Base-by-base conservation (phyloP, 805 yeast genomes). In the Pichia membranifaciens region DNA sequence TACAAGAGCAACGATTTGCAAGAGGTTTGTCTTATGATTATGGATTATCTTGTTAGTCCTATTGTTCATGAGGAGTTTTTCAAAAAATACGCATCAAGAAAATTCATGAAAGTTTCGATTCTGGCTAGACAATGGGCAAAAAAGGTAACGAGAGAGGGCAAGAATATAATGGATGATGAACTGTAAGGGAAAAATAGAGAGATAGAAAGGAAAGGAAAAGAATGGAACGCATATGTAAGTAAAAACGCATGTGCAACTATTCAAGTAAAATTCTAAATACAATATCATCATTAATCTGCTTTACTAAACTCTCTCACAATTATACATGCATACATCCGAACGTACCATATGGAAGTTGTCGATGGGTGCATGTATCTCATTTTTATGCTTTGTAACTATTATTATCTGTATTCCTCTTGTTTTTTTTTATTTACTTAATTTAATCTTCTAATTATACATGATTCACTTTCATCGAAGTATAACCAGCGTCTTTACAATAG, bases 61-160 rank as follows among this genome's bases (percentile, higher is more conserved):
- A 86, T 89, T 44, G 82, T 80, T 49, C 96, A 90, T 67, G 96
- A 87, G 60, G 96, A 88, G 64, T 88, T 91, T 60, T 89, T 88
- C 72, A 87, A 85, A 62, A 93, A 93, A 68, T 93, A 93, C 63
- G 91, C 96, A 41, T 79, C 93, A 29, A 81, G 88, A 62, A 84
- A 86, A 64, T 89, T 83, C 62, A 79, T 93, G 84, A 87, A 87
- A 66, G 93, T 89, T 23, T 81, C 88, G 48, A 77, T 84, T 17
- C 72, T 84, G 48, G 83, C 93, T 52, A 76, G 91, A 62, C 85
- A 84, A 62, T 85, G 93, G 93, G 93, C 90, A 21, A 79, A 82
- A 61, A 76, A 79, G 57, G 68, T 75, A 45, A 67, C 68, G 38
- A 59, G 70, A 38, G 81, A 76, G 51, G 72, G 74, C 43, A 74